phyloP scores from a whole-genome alignment of 371 early-diverging fungal species.

The Encephalitozoon cuniculi region DNA sequence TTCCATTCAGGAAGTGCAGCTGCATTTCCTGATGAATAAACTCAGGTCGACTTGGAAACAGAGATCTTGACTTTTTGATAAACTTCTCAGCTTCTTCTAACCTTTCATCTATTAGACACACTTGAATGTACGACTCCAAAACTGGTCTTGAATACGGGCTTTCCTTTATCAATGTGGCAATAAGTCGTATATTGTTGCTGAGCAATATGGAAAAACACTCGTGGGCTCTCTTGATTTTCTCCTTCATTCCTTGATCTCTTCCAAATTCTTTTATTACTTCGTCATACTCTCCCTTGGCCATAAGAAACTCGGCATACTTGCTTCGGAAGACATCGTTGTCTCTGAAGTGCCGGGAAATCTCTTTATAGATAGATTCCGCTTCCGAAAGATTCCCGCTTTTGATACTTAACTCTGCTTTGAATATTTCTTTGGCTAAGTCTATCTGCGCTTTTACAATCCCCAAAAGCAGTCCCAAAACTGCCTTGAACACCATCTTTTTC shows the following conservation, averaged over 20 bases:
- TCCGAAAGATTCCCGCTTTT: slow-evolving; percentile 10
- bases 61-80: background rate
- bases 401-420: background rate
- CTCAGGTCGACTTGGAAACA: background rate
- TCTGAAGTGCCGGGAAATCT: background rate
- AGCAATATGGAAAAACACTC: background rate
- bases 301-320: slow-evolving; percentile 13
- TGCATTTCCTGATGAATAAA: background rate
- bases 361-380: slow-evolving; percentile 12
- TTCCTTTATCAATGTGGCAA: background rate
- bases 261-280: slow-evolving; percentile 16
- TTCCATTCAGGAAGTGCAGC: background rate
- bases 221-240: background rate
- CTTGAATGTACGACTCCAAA: slow-evolving; percentile 8
- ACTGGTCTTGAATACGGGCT: background rate
- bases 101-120: background rate
- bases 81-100: background rate
- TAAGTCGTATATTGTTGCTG: background rate
- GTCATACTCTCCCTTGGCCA: slow-evolving; percentile 19
- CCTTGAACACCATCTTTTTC: background rate
- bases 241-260: background rate
- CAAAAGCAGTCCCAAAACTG: background rate
- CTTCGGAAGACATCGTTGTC: background rate
- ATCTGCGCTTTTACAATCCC: background rate
- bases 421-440: slow-evolving; percentile 1